A percentile compares a stretch with the other conserved stretches of the same genome.
Evolutionary conservation across 306 rosid species (phyloP).

Genomic region (Pyrus pyrifolia): DNA sequence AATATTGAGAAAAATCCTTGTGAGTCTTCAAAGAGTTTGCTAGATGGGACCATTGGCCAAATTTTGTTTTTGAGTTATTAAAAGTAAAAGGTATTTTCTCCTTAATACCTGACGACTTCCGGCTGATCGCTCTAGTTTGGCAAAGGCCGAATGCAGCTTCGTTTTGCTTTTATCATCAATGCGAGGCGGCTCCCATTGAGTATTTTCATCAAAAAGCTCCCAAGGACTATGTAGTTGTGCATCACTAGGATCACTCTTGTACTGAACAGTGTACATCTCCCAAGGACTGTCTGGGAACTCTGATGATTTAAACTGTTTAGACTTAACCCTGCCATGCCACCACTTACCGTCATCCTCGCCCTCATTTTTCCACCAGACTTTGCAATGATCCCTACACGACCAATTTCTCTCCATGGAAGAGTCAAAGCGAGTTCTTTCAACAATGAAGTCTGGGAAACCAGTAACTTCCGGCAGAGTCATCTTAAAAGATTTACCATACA

Average conservation of each 20-base stretch:
- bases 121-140: conserved; percentile 51
- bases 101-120: conserved; percentile 54
- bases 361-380: conserved; percentile 97
- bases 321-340: conserved; percentile 84
- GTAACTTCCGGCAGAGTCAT: conserved; percentile 85
- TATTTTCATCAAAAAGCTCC: conserved; percentile 81
- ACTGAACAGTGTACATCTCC: conserved; percentile 73
- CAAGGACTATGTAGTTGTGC: conserved; percentile 88
- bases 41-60: background rate
- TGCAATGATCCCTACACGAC: conserved; percentile 88
- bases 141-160: conserved; percentile 48
- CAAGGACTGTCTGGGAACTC: conserved; percentile 93
- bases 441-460: conserved; percentile 92
- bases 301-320: conserved; percentile 51
- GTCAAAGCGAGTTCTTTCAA: conserved; percentile 73
- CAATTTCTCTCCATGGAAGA: conserved; percentile 78
- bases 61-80: background rate
- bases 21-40: background rate
- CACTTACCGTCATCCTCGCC: conserved; percentile 74
- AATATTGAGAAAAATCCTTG: conserved; percentile 11
- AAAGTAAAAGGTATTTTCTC: background rate
- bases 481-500: conserved; percentile 50
- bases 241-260: conserved; percentile 64
- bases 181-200: conserved; percentile 72
- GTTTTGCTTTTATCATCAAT: conserved; percentile 46